Conservation (phyloP, 495 filamentous ascomycete genomes). For the Chaetomium fimeti region DNA sequence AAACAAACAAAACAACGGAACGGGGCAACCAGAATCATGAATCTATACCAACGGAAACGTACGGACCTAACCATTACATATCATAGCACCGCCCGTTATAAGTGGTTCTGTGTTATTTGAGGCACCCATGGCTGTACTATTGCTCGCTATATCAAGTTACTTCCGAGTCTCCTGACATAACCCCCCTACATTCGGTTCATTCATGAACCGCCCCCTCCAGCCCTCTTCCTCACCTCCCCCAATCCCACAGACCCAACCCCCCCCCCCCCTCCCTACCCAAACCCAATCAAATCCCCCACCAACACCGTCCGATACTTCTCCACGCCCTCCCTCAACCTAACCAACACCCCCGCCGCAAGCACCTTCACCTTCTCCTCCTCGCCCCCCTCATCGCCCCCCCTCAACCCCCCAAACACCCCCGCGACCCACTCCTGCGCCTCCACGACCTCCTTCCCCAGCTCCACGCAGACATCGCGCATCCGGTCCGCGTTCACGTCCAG, state of each 20-base stretch:
- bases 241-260: not conserved
- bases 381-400: slow-evolving; percentile 46
- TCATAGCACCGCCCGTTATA: not conserved
- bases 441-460: slow-evolving; percentile 55
- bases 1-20: not conserved
- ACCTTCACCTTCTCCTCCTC: slow-evolving; percentile 63
- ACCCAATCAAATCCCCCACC: slow-evolving; percentile 59
- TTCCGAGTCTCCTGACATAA: too few relatives aligned
- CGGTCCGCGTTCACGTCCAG: slow-evolving; percentile 82
- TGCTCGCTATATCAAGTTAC: too few relatives aligned
- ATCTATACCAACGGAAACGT: not conserved
- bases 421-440: slow-evolving; percentile 54
- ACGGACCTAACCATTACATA: not conserved
- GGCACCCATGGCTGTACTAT: too few relatives aligned
- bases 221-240: too few relatives aligned
- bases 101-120: too few relatives aligned
- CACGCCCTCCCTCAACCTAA: slow-evolving; percentile 73
- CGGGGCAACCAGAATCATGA: not conserved
- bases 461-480: slow-evolving; percentile 67
- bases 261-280: slow-evolving; percentile 11
- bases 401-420: slow-evolving; percentile 42
- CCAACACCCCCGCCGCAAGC: slow-evolving; percentile 79
- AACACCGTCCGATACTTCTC: slow-evolving; percentile 73
- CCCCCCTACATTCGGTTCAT: too few relatives aligned
- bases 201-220: too few relatives aligned